A percentile compares a stretch with the other conserved stretches of the same genome.
Conservation (phyloP, 2,329 filamentous ascomycete species). For the Rutstroemia sp. region DNA sequence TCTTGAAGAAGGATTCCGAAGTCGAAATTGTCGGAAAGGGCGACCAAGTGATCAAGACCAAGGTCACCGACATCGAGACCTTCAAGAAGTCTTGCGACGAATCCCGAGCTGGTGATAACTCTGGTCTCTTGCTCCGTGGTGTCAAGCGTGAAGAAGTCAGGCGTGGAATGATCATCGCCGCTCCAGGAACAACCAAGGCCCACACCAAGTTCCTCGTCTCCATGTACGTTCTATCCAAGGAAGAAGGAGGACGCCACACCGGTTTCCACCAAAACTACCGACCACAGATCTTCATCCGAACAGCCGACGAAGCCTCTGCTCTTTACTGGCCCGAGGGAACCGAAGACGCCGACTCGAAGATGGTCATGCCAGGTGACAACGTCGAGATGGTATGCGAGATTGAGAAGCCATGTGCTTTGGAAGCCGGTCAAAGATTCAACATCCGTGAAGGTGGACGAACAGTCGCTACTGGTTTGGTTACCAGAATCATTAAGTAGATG, state of each 20-base stretch:
- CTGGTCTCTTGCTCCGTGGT: constrained; percentile 90
- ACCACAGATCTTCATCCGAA: constrained; percentile 92
- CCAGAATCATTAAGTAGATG: constrained; percentile 52
- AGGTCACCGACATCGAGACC: constrained; percentile 98
- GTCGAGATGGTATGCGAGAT: constrained; percentile 92
- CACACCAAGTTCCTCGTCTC: constrained; percentile 90
- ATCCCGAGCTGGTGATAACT: constrained; percentile 95
- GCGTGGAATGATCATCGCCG: constrained; percentile 89
- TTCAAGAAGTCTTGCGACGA: constrained; percentile 99
- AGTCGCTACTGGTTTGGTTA: constrained; percentile 76
- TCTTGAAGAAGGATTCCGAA: constrained; percentile 87
- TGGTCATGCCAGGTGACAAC: constrained; percentile 98
- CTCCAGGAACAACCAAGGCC: constrained; percentile 76
- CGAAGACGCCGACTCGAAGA: constrained; percentile 63
- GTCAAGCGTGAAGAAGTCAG: constrained; percentile 89
- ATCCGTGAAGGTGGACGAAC: constrained; percentile 93
- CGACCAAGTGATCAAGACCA: constrained; percentile 81
- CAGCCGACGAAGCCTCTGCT: constrained; percentile 71
- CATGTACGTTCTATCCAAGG: constrained; percentile 95
- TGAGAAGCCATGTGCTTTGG: constrained; percentile 77
- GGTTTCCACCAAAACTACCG: constrained; percentile 96
- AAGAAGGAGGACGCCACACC: constrained; percentile 94
- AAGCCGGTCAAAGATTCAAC: constrained; percentile 94
- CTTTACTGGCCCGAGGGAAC: constrained; percentile 83
- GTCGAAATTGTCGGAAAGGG: constrained; percentile 92